phyloP scores from a whole-genome alignment of 192 early-diverging fungal genomes.

The Coemansia nantahalensis region DNA sequence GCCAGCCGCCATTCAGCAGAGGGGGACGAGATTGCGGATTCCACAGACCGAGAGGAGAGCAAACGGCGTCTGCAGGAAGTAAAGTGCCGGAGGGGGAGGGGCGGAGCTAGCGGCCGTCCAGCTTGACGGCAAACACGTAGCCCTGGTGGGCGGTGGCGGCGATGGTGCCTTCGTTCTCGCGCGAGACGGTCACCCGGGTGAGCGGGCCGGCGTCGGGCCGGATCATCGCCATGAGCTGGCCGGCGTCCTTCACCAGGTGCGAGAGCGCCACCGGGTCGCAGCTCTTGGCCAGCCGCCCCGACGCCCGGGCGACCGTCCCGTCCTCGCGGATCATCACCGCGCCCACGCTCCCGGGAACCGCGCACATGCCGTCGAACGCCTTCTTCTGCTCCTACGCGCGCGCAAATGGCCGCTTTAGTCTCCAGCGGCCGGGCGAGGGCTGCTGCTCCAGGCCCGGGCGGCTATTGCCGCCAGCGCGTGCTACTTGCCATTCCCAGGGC shows the following conservation, averaged over 20 bases:
- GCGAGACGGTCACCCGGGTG: constrained; percentile 32
- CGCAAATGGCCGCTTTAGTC: too few species aligned
- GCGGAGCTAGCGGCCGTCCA: constrained; percentile 27
- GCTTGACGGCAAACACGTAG: constrained; percentile 41
- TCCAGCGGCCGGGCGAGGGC: too few species aligned
- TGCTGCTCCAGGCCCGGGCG: too few species aligned
- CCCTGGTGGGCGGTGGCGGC: constrained; percentile 36
- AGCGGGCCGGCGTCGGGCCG: constrained; percentile 25
- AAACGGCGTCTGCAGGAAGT: too few species aligned
- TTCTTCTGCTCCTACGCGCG: constrained; percentile 39
- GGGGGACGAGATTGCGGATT: neutral
- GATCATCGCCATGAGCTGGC: constrained; percentile 29
- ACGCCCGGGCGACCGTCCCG: constrained; percentile 35
- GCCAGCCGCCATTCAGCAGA: too few species aligned
- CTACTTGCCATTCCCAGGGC: too few species aligned
- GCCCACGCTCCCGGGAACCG: constrained; percentile 36
- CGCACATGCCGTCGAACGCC: constrained; percentile 47
- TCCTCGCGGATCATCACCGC: constrained; percentile 49
- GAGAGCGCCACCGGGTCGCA: constrained; percentile 33
- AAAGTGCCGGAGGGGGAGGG: too few species aligned
- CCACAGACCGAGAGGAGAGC: neutral
- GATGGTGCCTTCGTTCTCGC: constrained; percentile 26
- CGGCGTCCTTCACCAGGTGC: constrained; percentile 39
- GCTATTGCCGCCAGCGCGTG: too few species aligned
- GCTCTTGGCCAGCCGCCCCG: constrained; percentile 23